phyloP scores from a whole-genome alignment of 139 green algal species.

The Limnomonas spitsbergensis region DNA sequence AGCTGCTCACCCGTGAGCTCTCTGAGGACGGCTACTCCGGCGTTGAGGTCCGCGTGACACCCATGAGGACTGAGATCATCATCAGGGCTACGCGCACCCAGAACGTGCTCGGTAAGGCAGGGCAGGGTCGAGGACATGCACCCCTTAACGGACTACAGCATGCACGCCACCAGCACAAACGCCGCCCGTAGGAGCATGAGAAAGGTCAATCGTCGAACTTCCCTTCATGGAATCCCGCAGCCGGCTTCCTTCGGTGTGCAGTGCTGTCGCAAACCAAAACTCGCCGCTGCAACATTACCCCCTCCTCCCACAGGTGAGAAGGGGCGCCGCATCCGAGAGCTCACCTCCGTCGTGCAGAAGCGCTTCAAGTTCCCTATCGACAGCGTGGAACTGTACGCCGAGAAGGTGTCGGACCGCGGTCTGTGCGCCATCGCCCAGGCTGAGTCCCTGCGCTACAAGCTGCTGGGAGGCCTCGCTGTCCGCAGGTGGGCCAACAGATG shows the following conservation, averaged over 20 bases:
- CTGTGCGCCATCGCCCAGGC: slow-evolving; percentile 97
- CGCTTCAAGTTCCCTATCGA: slow-evolving; percentile 95
- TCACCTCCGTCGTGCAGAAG: slow-evolving; percentile 98
- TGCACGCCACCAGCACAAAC: no score
- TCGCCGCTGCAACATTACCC: no score
- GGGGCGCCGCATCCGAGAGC: slow-evolving; percentile 95
- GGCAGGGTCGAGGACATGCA: no score
- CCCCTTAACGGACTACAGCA: no score
- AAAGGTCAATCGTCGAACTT: no score
- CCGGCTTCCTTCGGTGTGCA: no score
- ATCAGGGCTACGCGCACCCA: slow-evolving; percentile 98
- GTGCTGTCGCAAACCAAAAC: no score
- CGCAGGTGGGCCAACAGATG: slow-evolving; percentile 58
- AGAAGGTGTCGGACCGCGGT: slow-evolving; percentile 97
- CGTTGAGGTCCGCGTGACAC: slow-evolving; percentile 97
- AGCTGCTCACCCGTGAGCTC: slow-evolving; percentile 94
- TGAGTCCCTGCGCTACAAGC: slow-evolving; percentile 99
- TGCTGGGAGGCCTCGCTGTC: slow-evolving; percentile 96
- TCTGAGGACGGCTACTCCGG: slow-evolving; percentile 94
- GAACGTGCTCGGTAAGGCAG: slow-evolving; percentile 94
- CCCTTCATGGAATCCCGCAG: no score
- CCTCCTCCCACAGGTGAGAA: slow-evolving; percentile 91
- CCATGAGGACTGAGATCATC: slow-evolving; percentile 99
- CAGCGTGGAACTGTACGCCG: slow-evolving; percentile 97
- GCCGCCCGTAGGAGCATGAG: no score